phyloP scores from a whole-genome alignment of 139 green algal genomes.

The Micromonas pusilla region DNA sequence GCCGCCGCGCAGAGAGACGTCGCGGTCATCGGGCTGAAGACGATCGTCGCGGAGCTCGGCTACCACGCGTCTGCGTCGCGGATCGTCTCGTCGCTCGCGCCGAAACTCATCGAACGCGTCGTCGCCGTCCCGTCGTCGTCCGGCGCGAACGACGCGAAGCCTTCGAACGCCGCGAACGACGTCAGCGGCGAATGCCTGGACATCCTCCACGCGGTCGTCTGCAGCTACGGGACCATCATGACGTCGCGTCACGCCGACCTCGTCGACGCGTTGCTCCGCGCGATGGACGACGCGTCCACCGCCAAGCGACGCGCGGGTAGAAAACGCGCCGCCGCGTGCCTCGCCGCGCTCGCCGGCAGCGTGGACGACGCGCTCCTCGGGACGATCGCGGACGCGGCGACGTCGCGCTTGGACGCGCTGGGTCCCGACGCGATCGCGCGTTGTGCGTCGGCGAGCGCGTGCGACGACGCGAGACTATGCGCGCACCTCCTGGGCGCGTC shows the following conservation, averaged over 20 bases:
- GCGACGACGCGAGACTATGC: background rate
- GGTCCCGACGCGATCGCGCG: background rate
- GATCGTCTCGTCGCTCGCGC: conserved; percentile 6
- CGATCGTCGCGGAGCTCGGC: conserved; percentile 50
- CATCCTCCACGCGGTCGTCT: conserved; percentile 60
- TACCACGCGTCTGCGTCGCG: background rate
- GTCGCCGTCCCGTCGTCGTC: no score
- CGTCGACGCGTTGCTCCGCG: conserved; percentile 48
- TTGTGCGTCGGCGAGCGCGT: no score
- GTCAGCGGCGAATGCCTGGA: conserved; percentile 59
- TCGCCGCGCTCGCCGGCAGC: conserved; percentile 9
- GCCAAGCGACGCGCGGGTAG: conserved; percentile 45
- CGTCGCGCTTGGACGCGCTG: background rate
- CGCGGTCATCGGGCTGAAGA: conserved; percentile 75
- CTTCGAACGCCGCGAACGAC: conserved; percentile 27
- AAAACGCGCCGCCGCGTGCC: conserved; percentile 48
- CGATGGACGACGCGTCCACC: no score
- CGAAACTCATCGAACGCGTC: conserved; percentile 31
- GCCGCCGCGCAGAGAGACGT: conserved; percentile 55
- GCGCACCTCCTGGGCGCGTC: background rate
- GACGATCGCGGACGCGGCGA: background rate
- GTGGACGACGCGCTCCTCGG: background rate
- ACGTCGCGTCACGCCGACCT: conserved; percentile 45
- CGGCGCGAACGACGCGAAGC: no score
- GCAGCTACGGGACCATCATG: conserved; percentile 56